Evolutionary conservation across 2,329 filamentous ascomycete species (phyloP), one percentile per base, ranked within the genome.

Genomic region (Colletotrichum sp.): DNA sequence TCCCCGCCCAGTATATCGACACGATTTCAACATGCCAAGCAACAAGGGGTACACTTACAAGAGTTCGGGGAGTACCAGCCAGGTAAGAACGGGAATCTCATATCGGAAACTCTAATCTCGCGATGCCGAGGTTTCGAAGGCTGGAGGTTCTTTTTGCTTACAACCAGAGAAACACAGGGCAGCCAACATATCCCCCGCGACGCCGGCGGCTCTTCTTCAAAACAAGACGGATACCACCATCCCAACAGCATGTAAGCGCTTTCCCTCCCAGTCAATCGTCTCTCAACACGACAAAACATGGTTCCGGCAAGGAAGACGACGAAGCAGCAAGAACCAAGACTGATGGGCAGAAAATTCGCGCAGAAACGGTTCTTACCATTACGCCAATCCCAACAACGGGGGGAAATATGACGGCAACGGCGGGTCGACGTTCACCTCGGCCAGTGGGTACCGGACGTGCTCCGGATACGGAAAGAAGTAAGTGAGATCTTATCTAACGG

Each of bases 301-400:
- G 6, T 15, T 19, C 39, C 39, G 12, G 32, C 15, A 4, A 8
- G 57, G 27, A n/a, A n/a, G 32, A 27, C 29, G 19, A 34, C 8
- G 29, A 19, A 15, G 13, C 44, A 49, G 44, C 39, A 49, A 16
- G 34, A 16, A 36, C 34, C 13, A 36, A 16, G 6, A 29, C 63
- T 68, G 32, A 72, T 27, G 22, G 27, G 44, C 69, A 25, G 70
- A n/a, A 57, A 62, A 69, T 61, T 19, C 36, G 76, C 6, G 44
- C 36, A 91, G 89, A 27, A 82, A 94, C 79, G 92, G 92, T 34
- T 93, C 92, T 4, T 95, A 95, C 87, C 94, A 95, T 85, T 95
- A 95, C 85, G 90, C 89, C 82, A 95, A 94, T 84, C 84, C 92
- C 22, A 89, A 93, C 25, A 89, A 93, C 78, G 92, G 92, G 15